Evolutionary conservation across 2,329 filamentous ascomycete genomes (phyloP), one percentile per base, ranked within the genome.

Genomic region (Venturia carpophila): DNA sequence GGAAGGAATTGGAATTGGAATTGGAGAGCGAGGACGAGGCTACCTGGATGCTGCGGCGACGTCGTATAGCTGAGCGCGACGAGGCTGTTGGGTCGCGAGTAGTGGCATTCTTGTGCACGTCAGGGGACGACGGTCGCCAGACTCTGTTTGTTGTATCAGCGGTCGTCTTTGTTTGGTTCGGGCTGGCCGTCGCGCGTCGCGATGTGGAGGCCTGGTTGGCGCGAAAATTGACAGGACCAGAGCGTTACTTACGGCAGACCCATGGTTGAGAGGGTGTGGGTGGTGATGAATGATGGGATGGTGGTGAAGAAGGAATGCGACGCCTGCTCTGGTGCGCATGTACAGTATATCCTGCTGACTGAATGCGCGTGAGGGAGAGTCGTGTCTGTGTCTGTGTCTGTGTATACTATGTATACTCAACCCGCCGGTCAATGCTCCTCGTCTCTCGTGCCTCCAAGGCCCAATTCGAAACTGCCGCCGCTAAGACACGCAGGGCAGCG

Each of bases 1-100:
- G 47, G 72, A 67, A 61, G 60, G 61, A 66, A 68, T 68, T 68
- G 70, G 67, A 34, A 34, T 34, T 34, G 60, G 61, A 66, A 67
- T 67, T 68, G 70, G 67, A 78, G 72, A 58, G 73, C 71, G 66
- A 75, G 70, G 68, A 30, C 19, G 52, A 19, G 37, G 27, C 27
- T 10, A 58, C 2, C 19, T 58, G 27, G 17, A 37, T n/a, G 30
- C 52, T 58, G 52, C 52, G 52, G 27, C 80, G 78, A 66, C 84
- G 82, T 67, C 84, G 82, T 70, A 87, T 87, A 52, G 82, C 75
- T 47, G 83, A 86, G 71, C 84, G 82, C 65, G 79, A 75, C 65
- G 77, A 72, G 60, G 82, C 82, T 66, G 80, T 79, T 45, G 79
- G 73, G 70, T 86, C 84, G 68, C 72, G 73, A 72, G 84, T 85